phyloP scores from a whole-genome alignment of 129 eudicot species.

The Escallonia rubra region DNA sequence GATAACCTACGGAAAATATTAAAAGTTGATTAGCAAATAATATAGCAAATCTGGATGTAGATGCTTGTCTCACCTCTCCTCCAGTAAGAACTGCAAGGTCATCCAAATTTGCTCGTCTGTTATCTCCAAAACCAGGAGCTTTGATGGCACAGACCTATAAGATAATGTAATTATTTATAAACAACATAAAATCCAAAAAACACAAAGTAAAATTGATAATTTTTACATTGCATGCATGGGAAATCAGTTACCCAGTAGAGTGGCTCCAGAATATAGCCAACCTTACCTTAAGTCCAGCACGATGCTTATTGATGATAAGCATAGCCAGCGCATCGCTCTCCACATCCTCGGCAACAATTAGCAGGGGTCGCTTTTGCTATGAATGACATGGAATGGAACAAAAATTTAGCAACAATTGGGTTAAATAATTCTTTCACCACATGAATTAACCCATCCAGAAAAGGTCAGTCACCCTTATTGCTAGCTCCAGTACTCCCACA shows the following conservation, averaged over 20 bases:
- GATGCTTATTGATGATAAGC: slow-evolving; percentile 85
- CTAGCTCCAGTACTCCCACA: slow-evolving; percentile 77
- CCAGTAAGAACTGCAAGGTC: slow-evolving; percentile 94
- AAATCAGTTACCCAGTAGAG: background rate
- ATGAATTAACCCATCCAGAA: background rate
- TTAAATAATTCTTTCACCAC: background rate
- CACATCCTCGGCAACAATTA: slow-evolving; percentile 91
- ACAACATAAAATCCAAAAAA: background rate
- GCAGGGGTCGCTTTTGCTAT: slow-evolving; percentile 65
- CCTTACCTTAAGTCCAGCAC: slow-evolving; percentile 74
- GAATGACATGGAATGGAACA: slow-evolving; percentile 3
- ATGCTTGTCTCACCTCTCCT: slow-evolving; percentile 67
- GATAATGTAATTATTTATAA: background rate
- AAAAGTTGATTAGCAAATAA: slow-evolving; percentile 8
- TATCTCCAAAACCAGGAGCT: slow-evolving; percentile 99
- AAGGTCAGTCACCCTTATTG: slow-evolving; percentile 60
- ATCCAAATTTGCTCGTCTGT: slow-evolving; percentile 85
- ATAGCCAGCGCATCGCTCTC: slow-evolving; percentile 80
- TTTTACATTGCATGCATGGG: background rate
- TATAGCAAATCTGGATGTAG: slow-evolving; percentile 2
- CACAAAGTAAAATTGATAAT: background rate
- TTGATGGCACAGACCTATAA: slow-evolving; percentile 92
- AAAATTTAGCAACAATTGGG: background rate
- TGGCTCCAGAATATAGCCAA: background rate
- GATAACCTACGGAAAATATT: slow-evolving; percentile 51